Evolutionary conservation across 305 asterid genomes (phyloP).

Genomic region (Solanum hybrid): DNA sequence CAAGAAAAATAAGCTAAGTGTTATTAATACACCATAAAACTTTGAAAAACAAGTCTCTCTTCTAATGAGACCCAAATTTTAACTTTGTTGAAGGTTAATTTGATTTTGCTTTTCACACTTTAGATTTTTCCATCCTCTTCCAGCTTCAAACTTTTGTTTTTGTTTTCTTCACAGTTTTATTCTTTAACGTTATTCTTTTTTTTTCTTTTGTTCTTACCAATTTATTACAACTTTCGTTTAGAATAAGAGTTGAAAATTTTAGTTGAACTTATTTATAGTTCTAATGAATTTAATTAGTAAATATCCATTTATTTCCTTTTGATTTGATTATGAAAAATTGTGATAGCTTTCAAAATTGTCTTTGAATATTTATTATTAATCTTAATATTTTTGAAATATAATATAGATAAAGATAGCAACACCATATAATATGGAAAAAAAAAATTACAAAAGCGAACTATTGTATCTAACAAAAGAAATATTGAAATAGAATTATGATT

Average conservation of each 20-base stretch:
- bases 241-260: not conserved
- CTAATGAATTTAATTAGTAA: not conserved
- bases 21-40: not conserved
- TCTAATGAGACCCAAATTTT: not conserved
- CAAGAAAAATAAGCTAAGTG: too few relatives aligned
- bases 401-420: not conserved
- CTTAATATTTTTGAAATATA: not conserved
- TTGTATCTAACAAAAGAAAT: not conserved
- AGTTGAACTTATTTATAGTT: not conserved
- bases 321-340: not conserved
- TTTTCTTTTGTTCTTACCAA: too few relatives aligned
- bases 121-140: not conserved
- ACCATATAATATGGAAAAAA: too few relatives aligned
- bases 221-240: not conserved
- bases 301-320: not conserved
- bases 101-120: not conserved
- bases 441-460: not conserved
- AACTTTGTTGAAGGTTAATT: not conserved
- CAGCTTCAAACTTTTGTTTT: not conserved
- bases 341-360: not conserved
- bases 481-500: not conserved
- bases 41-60: not conserved
- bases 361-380: not conserved
- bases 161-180: not conserved
- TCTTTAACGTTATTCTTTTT: not conserved